Base-by-base conservation (phyloP, 2,329 filamentous ascomycete species). In the Tolypocladium ovalisporum region DNA sequence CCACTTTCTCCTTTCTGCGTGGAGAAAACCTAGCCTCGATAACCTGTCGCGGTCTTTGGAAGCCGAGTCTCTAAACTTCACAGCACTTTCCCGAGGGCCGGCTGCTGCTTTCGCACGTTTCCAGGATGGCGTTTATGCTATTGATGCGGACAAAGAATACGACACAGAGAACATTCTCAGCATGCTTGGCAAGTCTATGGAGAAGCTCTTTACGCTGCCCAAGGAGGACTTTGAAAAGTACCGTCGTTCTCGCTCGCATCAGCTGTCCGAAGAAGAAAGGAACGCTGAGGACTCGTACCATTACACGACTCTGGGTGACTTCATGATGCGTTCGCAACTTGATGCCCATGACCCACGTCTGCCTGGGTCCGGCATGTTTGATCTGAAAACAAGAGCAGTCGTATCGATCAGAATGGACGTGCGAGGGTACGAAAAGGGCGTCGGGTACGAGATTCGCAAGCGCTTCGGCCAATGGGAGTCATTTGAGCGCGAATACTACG, bases 171-270 rank as follows among this genome's bases (percentile, higher is more conserved):
- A 90, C 63, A 83, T 99, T 36, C 79, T 99, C 54, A 94, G 88
- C 73, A 90, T 93, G 79, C 81, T 99, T 19, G 94, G 94, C 17
- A 94, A 95, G 67, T 96, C 92, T 0, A 91, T 99, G 85, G 94
- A 99, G 72, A 97, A 97, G 72, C 80, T 97, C 35, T 79, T 99
- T 34, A 97, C 94, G 0, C 73, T 94, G 22, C 82, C 89, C 1
- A 92, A 85, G 56, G 83, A 89, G 9, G 86, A 95, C 1, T 99
- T 88, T 66, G 91, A 97, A 71, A 86, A 86, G 61, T 97, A 95
- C 69, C 83, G 90, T 55, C 84, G 83, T 61, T 79, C 76, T 29
- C 83, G 83, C 60, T 84, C 85, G 1, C 82, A 87, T 62, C 78
- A 87, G 66, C 81, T 95, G 32, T 79, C 84, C 0, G 84, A 90